phyloP scores from a whole-genome alignment of 768 basidiomycete species.

The Boletus subcaerulescens region DNA sequence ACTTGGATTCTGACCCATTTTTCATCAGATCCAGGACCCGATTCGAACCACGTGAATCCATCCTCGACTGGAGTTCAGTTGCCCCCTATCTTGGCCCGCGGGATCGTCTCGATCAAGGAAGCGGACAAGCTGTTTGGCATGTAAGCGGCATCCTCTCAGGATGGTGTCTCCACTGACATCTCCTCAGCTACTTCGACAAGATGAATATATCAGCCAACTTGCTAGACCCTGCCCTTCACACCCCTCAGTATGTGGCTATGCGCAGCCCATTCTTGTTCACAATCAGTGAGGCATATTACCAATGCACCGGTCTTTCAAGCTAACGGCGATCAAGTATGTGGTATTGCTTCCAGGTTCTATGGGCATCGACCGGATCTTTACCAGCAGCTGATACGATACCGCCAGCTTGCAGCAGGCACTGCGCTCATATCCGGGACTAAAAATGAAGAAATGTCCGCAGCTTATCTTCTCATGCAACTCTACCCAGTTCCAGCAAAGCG shows the following conservation, averaged over 20 bases:
- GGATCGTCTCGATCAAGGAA: slow-evolving; percentile 60
- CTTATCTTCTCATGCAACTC: slow-evolving; percentile 76
- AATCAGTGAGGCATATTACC: slow-evolving; percentile 58
- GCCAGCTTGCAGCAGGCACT: slow-evolving; percentile 72
- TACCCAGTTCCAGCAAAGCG: slow-evolving; percentile 71
- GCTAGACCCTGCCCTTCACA: slow-evolving; percentile 81
- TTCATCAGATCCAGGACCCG: slow-evolving; percentile 39
- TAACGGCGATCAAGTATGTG: slow-evolving; percentile 61
- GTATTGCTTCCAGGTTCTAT: slow-evolving; percentile 82
- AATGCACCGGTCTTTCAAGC: background rate
- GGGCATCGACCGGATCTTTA: slow-evolving; percentile 68
- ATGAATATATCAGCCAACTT: slow-evolving; percentile 80
- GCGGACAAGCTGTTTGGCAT: slow-evolving; percentile 73
- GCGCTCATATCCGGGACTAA: slow-evolving; percentile 75
- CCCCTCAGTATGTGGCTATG: slow-evolving; percentile 73
- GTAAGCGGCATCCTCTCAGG: slow-evolving; percentile 35
- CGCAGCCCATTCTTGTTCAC: slow-evolving; percentile 92
- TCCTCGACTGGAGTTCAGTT: slow-evolving; percentile 45
- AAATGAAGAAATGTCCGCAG: slow-evolving; percentile 81
- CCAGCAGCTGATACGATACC: slow-evolving; percentile 65
- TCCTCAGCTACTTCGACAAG: slow-evolving; percentile 63
- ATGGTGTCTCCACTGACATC: background rate
- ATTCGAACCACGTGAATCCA: slow-evolving; percentile 39
- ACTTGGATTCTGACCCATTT: background rate
- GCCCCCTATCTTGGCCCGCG: slow-evolving; percentile 63